Conservation (phyloP, 2,329 filamentous ascomycete species). For the Hirsutella minnesotensis region DNA sequence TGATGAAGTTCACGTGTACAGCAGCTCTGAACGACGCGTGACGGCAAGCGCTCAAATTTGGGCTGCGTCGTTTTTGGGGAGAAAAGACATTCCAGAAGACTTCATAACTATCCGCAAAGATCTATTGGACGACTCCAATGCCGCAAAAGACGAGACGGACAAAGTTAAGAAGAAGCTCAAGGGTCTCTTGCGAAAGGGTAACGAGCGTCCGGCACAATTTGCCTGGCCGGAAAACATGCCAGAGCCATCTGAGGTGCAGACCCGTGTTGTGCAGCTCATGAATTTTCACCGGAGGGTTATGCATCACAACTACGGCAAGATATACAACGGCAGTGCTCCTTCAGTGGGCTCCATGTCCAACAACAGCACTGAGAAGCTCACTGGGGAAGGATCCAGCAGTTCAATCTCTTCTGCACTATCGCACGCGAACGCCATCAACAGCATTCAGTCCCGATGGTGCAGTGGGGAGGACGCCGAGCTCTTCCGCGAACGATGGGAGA, state of each 20-base stretch:
- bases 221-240: constrained; percentile 96
- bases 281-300: constrained; percentile 94
- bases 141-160: constrained; percentile 98
- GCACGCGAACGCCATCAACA: constrained; percentile 50
- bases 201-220: constrained; percentile 86
- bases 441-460: constrained; percentile 87
- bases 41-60: constrained; percentile 96
- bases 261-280: constrained; percentile 89
- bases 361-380: constrained; percentile 33
- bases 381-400: constrained; percentile 26
- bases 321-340: constrained; percentile 55
- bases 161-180: constrained; percentile 99
- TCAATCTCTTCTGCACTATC: constrained; percentile 40
- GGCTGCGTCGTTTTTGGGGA: constrained; percentile 76
- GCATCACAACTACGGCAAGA: constrained; percentile 81
- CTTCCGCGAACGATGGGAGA: constrained; percentile 96
- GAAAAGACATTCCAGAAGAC: constrained; percentile 74
- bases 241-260: constrained; percentile 86
- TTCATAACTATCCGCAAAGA: constrained; percentile 90
- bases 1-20: constrained; percentile 88
- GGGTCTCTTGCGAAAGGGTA: constrained; percentile 79
- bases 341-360: constrained; percentile 48
- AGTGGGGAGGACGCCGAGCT: constrained; percentile 89
- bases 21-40: constrained; percentile 87
- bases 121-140: constrained; percentile 91